These are phyloP conservation scores for Neckera pumila DNA, from an alignment of 225 moss, liverwort and hornwort species.

Conservation along the genomic window DNA sequence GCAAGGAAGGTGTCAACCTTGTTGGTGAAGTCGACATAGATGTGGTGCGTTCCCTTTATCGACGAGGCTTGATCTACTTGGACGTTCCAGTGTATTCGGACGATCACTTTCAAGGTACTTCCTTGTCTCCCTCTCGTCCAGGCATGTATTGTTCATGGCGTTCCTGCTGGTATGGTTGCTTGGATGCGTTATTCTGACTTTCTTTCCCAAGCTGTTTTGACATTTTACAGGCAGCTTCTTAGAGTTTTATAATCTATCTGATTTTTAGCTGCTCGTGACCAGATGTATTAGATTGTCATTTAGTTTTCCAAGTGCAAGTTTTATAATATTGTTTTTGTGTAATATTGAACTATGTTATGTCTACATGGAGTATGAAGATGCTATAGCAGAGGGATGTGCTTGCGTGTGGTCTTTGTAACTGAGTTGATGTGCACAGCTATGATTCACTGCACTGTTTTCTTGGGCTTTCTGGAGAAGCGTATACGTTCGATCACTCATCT, in stretches of 20 bases:
- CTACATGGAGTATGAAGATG: neutral
- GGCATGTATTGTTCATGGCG: neutral
- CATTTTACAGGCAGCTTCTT: neutral
- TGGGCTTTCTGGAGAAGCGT: neutral
- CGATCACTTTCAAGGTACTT: slow-evolving; percentile 95
- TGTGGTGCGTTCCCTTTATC: slow-evolving; percentile 77
- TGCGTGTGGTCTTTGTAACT: neutral
- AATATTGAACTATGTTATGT: neutral
- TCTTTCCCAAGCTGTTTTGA: neutral
- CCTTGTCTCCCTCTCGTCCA: neutral
- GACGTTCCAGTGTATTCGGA: slow-evolving; percentile 97
- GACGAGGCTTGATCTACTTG: slow-evolving; percentile 79
- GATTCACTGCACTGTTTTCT: neutral
- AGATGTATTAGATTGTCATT: neutral
- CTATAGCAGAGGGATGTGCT: neutral
- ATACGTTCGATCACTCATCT: slow-evolving; percentile 4
- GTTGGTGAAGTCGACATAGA: slow-evolving; percentile 89
- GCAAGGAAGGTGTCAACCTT: slow-evolving; percentile 83
- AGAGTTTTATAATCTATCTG: neutral
- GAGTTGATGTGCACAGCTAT: neutral
- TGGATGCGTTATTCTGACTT: neutral
- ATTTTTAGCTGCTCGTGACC: neutral
- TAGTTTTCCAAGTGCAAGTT: neutral
- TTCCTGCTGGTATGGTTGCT: neutral
- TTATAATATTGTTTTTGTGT: neutral